Conservation (phyloP, 257 asterid genomes). For the Craterostigma plantagineum region DNA sequence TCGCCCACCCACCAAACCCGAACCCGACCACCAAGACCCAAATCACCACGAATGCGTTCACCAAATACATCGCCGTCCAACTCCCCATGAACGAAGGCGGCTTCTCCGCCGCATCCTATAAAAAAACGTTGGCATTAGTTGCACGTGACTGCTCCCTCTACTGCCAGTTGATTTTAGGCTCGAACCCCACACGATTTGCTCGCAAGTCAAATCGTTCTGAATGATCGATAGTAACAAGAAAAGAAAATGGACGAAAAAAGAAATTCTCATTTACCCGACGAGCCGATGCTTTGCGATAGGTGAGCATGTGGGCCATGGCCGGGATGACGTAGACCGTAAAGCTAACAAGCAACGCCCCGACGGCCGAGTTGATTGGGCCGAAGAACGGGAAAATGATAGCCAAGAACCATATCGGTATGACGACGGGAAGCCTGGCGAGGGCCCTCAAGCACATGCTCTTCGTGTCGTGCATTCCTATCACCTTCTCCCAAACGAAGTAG, state of each 20-base stretch:
- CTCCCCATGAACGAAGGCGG: slow-evolving; percentile 71
- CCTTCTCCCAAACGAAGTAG: slow-evolving; percentile 12
- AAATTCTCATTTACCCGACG: slow-evolving; percentile 10
- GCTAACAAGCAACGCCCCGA: slow-evolving; percentile 15
- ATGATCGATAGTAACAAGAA: too few relatives aligned
- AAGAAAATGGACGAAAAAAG: not conserved
- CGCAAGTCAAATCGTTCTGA: too few relatives aligned
- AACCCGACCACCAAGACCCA: slow-evolving; percentile 61
- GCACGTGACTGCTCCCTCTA: too few relatives aligned
- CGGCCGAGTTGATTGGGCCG: slow-evolving; percentile 20
- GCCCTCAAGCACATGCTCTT: slow-evolving; percentile 15
- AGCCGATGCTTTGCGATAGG: slow-evolving; percentile 16
- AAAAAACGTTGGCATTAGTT: not conserved
- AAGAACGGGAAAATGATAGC: slow-evolving; percentile 19
- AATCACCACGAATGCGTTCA: slow-evolving; percentile 37
- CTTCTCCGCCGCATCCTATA: slow-evolving; percentile 78
- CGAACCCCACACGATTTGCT: too few relatives aligned
- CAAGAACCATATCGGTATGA: slow-evolving; percentile 9
- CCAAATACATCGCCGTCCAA: slow-evolving; percentile 60
- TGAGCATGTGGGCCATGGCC: slow-evolving; percentile 16
- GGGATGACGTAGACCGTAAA: slow-evolving; percentile 18
- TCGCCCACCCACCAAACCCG: slow-evolving; percentile 95
- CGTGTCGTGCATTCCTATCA: slow-evolving; percentile 17
- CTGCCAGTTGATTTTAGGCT: too few relatives aligned
- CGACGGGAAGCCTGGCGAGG: slow-evolving; percentile 14